A percentile compares a stretch with the other conserved stretches of the same genome.
Conservation (phyloP, 129 eudicot species). For the Heracleum sosnowskyi region DNA sequence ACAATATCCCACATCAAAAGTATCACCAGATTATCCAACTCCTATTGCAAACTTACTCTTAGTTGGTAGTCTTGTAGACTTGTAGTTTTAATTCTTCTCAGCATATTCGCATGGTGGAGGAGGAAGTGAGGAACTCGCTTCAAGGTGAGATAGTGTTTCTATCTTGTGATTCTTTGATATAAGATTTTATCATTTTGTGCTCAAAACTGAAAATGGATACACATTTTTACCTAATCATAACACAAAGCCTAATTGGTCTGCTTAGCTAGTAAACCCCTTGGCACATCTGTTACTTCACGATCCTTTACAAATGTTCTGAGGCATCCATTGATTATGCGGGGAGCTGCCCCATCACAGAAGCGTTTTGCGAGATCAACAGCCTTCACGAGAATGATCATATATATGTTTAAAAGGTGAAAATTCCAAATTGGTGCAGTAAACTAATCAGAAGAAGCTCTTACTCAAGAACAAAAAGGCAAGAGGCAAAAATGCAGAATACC, state of each 20-base stretch:
- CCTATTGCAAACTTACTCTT: neutral
- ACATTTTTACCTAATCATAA: neutral
- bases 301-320: constrained; percentile 61
- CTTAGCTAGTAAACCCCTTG: constrained; percentile 12
- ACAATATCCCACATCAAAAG: neutral
- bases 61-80: neutral
- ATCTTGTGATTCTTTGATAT: neutral
- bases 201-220: neutral
- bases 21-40: neutral
- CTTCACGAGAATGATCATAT: constrained; percentile 25
- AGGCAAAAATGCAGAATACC: constrained; percentile 37
- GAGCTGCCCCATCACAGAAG: constrained; percentile 95
- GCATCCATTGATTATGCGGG: constrained; percentile 83
- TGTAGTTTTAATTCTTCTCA: neutral
- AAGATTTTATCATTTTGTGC: neutral
- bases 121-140: neutral
- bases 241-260: neutral
- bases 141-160: neutral
- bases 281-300: constrained; percentile 15
- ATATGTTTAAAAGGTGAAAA: constrained; percentile 9
- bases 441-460: neutral
- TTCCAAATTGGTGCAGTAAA: neutral
- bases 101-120: neutral
- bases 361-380: constrained; percentile 98
- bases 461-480: neutral